These are phyloP conservation scores for Cichorium intybus DNA, from an alignment of 140 eudicot genomes.

Conservation along the genomic window DNA sequence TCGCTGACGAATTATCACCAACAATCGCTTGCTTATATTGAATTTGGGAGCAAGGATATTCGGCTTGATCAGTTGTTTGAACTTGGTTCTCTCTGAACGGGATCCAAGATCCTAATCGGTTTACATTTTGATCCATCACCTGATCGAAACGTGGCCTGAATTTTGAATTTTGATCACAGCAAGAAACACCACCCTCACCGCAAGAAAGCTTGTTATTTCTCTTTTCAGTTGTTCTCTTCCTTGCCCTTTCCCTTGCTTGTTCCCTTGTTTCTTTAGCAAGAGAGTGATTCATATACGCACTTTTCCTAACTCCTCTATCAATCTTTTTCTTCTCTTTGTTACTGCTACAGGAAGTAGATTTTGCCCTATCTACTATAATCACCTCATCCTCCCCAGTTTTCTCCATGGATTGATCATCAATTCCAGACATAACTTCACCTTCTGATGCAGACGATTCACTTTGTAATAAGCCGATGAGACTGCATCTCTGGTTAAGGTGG, in stretches of 20 bases:
- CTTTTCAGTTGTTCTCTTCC: conserved; percentile 52
- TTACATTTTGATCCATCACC: conserved; percentile 24
- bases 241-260: conserved; percentile 55
- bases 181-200: neutral
- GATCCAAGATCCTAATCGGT: conserved; percentile 36
- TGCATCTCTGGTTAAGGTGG: conserved; percentile 12
- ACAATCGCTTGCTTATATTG: conserved; percentile 32
- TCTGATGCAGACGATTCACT: conserved; percentile 48
- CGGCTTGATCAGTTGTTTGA: conserved; percentile 9
- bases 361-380: neutral
- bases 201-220: conserved; percentile 15
- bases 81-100: conserved; percentile 31
- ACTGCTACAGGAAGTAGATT: neutral
- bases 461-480: conserved; percentile 20
- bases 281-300: conserved; percentile 24
- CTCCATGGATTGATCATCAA: conserved; percentile 21
- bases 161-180: conserved; percentile 10
- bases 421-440: conserved; percentile 54
- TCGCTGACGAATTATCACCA: conserved; percentile 12
- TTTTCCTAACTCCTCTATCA: conserved; percentile 21
- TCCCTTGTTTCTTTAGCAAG: conserved; percentile 50
- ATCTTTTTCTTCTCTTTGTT: conserved; percentile 26
- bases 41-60: conserved; percentile 7
- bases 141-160: conserved; percentile 16
- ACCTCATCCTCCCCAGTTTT: neutral